A percentile compares a stretch with the other conserved stretches of the same genome.
phyloP scores from a whole-genome alignment of 2,329 filamentous ascomycete species.

The Trichophaea hybrida region DNA sequence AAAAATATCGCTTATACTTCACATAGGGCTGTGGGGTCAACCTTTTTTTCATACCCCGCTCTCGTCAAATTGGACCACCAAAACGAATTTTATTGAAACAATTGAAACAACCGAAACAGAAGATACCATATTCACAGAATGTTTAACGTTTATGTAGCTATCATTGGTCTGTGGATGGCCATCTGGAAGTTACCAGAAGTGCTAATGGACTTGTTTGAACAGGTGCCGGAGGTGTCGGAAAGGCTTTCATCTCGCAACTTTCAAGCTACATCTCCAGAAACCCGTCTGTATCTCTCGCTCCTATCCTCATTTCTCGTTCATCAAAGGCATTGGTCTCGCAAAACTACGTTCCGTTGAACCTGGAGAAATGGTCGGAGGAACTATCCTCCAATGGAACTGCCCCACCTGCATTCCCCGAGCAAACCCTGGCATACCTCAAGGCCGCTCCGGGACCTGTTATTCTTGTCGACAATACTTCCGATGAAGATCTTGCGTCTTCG shows the following conservation, averaged over 20 bases:
- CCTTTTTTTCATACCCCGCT: neutral
- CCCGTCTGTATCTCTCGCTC: conserved; percentile 47
- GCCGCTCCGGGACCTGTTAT: conserved; percentile 64
- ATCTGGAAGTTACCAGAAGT: conserved; percentile 1
- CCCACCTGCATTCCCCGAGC: conserved; percentile 47
- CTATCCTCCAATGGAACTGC: conserved; percentile 50
- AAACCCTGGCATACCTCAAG: conserved; percentile 64
- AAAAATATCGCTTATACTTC: neutral
- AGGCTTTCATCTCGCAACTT: conserved; percentile 76
- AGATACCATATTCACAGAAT: conserved; percentile 8
- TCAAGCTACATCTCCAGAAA: conserved; percentile 42
- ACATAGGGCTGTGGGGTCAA: neutral
- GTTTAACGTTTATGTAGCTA: conserved; percentile 33
- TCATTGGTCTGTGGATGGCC: conserved; percentile 32
- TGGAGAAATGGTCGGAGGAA: conserved; percentile 46
- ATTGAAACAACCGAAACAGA: neutral
- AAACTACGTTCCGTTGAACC: conserved; percentile 53
- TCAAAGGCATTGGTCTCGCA: conserved; percentile 64
- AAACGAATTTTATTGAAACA: neutral
- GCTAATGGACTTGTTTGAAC: conserved; percentile 9
- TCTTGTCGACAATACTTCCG: conserved; percentile 91
- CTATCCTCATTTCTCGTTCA: conserved; percentile 76
- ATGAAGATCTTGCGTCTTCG: conserved; percentile 63
- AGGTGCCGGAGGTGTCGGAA: conserved; percentile 89
- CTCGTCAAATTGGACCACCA: neutral